Evolutionary conservation across 192 early-diverging fungal genomes (phyloP), one percentile per base, ranked within the genome.

Genomic region (Coemansia umbellata): DNA sequence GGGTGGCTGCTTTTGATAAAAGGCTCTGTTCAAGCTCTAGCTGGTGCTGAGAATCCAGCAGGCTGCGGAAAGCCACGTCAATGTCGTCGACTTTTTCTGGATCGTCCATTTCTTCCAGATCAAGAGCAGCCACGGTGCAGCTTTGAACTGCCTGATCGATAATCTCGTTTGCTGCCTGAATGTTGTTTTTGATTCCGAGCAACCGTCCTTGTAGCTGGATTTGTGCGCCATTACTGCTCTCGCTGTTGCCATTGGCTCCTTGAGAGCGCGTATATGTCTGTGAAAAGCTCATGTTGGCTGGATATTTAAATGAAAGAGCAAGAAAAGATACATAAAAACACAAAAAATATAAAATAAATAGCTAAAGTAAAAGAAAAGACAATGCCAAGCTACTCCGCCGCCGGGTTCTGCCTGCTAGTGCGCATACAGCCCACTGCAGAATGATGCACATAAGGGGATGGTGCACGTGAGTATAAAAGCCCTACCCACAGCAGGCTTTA

Each of bases 51-150:
- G 57, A 45, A 45, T 65, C 62, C 26, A 72, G 32, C 22, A 72
- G 62, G 8, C 41, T 22, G 21, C 69, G 69, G 32, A 72, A 32
- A 2, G 62, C 39, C 19, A 23, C 6, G 37, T 72, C 69, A 1
- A 72, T 22, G 22, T 54, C 41, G 11, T 8, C 15, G 8, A 61
- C 52, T 8, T 35, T 42, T 22, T 31, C 31, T 26, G 23, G 42
- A 17, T 72, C 62, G 21, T 39, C 53, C 8, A 57, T 6, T 21
- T 60, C 57, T 15, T 59, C 62, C 14, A 72, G 53, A 45, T 72
- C 69, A 0, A 60, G 30, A 0, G 44, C 69, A 5, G 53, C 58
- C 4, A 72, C 32, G 0, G 57, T 61, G 44, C 69, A 72, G 13
- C 39, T 53, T 0, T 47, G 53, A 9, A 57, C 28, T 3, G 62